Evolutionary conservation across 768 basidiomycete species (phyloP).

Genomic region (Leccinum uliginosum): DNA sequence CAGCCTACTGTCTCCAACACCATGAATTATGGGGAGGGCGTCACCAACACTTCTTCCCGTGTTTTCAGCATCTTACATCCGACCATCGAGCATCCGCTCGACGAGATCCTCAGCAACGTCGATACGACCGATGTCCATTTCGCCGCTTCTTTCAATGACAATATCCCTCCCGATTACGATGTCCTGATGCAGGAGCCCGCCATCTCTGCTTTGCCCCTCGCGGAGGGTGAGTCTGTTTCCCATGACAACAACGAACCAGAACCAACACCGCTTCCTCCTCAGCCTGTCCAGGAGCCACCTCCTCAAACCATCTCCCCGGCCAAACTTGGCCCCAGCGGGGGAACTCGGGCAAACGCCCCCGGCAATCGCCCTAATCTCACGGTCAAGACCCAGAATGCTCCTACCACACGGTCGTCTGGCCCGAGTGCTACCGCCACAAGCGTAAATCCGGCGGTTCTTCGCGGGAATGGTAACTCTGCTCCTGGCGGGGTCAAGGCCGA

Average conservation of each 20-base stretch:
- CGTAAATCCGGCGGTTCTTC: constrained; percentile 42
- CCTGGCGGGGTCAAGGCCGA: constrained; percentile 71
- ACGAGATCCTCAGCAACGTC: constrained; percentile 57
- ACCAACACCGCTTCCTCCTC: constrained; percentile 29
- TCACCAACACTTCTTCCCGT: constrained; percentile 45
- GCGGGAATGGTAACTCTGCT: constrained; percentile 34
- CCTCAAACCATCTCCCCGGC: constrained; percentile 57
- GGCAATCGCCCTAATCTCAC: constrained; percentile 55
- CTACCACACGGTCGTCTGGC: constrained; percentile 49
- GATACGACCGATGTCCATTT: constrained; percentile 22
- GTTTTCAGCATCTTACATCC: constrained; percentile 64
- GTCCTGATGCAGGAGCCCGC: constrained; percentile 28
- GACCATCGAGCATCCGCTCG: constrained; percentile 83
- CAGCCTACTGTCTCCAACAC: constrained; percentile 62
- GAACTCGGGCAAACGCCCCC: constrained; percentile 43
- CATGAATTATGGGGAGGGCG: constrained; percentile 77
- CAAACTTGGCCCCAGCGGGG: constrained; percentile 52
- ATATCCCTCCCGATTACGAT: constrained; percentile 16
- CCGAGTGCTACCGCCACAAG: constrained; percentile 64
- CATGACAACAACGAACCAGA: constrained; percentile 5
- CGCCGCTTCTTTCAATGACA: constrained; percentile 3
- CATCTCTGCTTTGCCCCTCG: constrained; percentile 7
- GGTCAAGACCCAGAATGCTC: constrained; percentile 48
- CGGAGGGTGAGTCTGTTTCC: constrained; percentile 9
- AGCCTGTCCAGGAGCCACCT: constrained; percentile 36